Evolutionary conservation across 176 grass and related monocot genomes (phyloP).

Genomic region (Juncus effusus): DNA sequence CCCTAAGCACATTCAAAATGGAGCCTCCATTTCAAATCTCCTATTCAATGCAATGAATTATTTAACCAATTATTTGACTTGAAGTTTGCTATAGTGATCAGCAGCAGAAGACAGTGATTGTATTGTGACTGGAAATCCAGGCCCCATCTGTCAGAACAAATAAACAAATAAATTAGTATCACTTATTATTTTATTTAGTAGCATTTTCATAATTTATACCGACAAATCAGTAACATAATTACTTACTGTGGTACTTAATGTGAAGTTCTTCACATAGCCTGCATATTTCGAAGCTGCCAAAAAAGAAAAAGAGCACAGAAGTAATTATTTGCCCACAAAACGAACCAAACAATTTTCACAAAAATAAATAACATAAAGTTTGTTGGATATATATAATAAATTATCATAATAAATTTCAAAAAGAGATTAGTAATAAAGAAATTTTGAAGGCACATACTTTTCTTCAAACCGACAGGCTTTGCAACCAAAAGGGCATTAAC

Average conservation of each 20-base stretch:
- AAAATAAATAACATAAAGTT: background rate
- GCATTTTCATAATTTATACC: background rate
- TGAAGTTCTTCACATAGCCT: slow-evolving; percentile 97
- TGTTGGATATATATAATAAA: background rate
- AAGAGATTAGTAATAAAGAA: slow-evolving; percentile 13
- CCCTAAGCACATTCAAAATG: too few species aligned
- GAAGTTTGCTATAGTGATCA: slow-evolving; percentile 69
- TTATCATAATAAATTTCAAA: slow-evolving; percentile 25
- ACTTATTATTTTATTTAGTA: slow-evolving; percentile 6
- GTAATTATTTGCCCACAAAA: background rate
- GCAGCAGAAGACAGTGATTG: slow-evolving; percentile 73
- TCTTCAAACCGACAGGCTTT: slow-evolving; percentile 89
- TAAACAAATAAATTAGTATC: slow-evolving; percentile 17
- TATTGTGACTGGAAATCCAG: slow-evolving; percentile 85
- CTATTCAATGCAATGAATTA: background rate
- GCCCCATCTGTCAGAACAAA: slow-evolving; percentile 77
- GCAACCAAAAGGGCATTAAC: slow-evolving; percentile 91
- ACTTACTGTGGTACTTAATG: slow-evolving; percentile 83
- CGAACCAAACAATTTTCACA: background rate
- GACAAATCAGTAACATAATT: slow-evolving; percentile 16
- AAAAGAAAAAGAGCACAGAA: slow-evolving; percentile 27
- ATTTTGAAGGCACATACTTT: slow-evolving; percentile 53
- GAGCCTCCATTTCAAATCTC: too few species aligned
- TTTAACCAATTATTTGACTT: slow-evolving; percentile 44
- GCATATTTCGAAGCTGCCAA: slow-evolving; percentile 95